Percentiles rank a stretch among this genome's conserved stretches.
Conservation (phyloP, 371 early-diverging fungal genomes). For the Umbelopsis sp. region DNA sequence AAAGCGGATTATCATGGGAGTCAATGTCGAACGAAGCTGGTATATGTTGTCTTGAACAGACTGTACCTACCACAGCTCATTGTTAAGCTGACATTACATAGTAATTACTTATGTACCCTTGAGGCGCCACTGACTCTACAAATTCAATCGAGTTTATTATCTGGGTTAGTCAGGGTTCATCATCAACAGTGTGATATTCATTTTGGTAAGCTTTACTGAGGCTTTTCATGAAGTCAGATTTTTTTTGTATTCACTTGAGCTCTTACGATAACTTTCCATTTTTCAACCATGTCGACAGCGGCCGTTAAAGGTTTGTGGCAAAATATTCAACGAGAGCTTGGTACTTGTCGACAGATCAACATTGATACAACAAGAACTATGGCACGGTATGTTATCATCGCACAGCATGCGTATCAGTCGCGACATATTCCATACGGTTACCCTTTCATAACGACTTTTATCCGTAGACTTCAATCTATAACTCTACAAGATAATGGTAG, state of each 20-base stretch:
- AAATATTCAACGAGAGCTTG: not conserved
- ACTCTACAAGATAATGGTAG: not conserved
- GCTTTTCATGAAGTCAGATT: too few species aligned
- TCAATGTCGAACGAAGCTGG: constrained; percentile 7
- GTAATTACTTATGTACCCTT: not conserved
- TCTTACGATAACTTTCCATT: too few species aligned
- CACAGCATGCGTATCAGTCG: not conserved
- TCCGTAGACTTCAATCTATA: not conserved
- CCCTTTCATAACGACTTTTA: not conserved
- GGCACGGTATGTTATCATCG: not conserved
- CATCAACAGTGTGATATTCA: constrained; percentile 3
- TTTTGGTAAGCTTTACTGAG: not conserved
- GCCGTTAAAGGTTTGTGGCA: not conserved
- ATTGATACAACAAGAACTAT: not conserved
- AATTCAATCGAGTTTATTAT: not conserved
- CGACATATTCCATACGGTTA: not conserved
- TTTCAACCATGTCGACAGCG: not conserved
- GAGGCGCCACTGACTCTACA: not conserved
- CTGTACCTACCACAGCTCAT: not conserved
- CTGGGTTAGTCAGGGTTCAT: not conserved
- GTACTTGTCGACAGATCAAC: not conserved
- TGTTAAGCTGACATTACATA: not conserved
- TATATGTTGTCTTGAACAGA: not conserved
- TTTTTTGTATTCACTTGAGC: too few species aligned
- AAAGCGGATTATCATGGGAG: not conserved